phyloP scores from a whole-genome alignment of 2,329 filamentous ascomycete species.

The Epichloe festucae region DNA sequence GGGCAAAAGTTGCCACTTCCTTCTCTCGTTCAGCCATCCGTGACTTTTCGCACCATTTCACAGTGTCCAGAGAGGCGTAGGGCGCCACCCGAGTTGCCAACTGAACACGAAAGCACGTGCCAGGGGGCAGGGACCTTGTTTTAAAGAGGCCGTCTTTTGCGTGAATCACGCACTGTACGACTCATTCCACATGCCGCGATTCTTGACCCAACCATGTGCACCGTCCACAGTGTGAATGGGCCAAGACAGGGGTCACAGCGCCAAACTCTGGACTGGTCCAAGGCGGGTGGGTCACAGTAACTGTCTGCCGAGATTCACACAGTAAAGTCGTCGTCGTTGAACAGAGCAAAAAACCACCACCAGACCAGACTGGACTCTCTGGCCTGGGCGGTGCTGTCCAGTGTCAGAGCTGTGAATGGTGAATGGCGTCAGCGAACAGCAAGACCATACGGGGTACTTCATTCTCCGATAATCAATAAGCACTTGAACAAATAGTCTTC shows the following conservation, averaged over 20 bases:
- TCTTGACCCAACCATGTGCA: background rate
- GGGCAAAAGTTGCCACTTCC: slow-evolving; percentile 14
- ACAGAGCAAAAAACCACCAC: background rate
- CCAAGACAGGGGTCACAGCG: background rate
- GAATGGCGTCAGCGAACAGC: background rate
- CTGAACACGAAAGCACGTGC: slow-evolving; percentile 23
- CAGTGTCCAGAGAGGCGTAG: slow-evolving; percentile 13
- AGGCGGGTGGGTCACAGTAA: background rate
- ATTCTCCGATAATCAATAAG: no score
- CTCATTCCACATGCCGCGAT: background rate
- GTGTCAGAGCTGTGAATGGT: background rate
- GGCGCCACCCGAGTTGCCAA: slow-evolving; percentile 12
- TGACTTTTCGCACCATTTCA: slow-evolving; percentile 15
- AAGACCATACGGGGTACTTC: no score
- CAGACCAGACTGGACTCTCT: no score
- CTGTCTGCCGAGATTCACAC: background rate
- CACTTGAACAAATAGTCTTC: background rate
- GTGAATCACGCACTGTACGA: background rate
- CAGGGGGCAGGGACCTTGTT: no score
- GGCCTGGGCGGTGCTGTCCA: background rate
- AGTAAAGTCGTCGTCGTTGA: background rate
- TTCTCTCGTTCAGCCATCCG: background rate
- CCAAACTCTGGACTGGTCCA: background rate
- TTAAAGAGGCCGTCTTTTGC: slow-evolving; percentile 6
- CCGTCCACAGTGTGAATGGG: slow-evolving; percentile 8